phyloP scores from a whole-genome alignment of 495 filamentous ascomycete species.

The Penicillium bialowiezense region DNA sequence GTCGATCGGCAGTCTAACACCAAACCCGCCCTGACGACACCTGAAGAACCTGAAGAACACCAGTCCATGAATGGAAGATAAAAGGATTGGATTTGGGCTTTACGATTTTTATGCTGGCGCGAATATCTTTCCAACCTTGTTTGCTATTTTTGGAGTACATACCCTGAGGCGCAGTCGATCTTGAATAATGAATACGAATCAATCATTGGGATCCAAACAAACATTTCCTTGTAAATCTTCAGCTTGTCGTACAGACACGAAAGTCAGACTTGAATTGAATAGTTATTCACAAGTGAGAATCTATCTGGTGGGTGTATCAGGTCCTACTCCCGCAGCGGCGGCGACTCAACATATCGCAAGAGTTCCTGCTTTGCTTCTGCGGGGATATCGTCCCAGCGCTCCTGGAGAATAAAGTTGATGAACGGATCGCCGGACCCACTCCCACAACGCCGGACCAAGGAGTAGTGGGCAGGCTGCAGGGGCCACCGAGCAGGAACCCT shows the following conservation, averaged over 20 bases:
- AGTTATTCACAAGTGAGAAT: neutral
- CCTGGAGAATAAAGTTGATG: conserved; percentile 25
- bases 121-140: neutral
- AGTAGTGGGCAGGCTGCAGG: conserved; percentile 23
- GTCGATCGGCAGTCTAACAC: conserved; percentile 24
- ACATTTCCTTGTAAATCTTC: neutral
- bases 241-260: neutral
- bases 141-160: conserved; percentile 3
- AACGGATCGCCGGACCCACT: conserved; percentile 34
- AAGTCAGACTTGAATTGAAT: no score
- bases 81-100: neutral
- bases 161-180: conserved; percentile 4
- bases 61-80: neutral
- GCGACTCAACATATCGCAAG: conserved; percentile 20
- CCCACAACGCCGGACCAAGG: conserved; percentile 24
- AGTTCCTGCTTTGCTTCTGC: conserved; percentile 12
- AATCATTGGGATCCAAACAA: neutral
- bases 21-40: neutral
- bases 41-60: neutral
- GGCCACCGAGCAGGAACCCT: conserved; percentile 34
- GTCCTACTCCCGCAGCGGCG: neutral
- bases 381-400: conserved; percentile 35
- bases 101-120: conserved; percentile 5
- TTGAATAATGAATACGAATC: neutral
- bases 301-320: neutral